phyloP scores from a whole-genome alignment of 495 filamentous ascomycete species.

The Neurospora sp. region DNA sequence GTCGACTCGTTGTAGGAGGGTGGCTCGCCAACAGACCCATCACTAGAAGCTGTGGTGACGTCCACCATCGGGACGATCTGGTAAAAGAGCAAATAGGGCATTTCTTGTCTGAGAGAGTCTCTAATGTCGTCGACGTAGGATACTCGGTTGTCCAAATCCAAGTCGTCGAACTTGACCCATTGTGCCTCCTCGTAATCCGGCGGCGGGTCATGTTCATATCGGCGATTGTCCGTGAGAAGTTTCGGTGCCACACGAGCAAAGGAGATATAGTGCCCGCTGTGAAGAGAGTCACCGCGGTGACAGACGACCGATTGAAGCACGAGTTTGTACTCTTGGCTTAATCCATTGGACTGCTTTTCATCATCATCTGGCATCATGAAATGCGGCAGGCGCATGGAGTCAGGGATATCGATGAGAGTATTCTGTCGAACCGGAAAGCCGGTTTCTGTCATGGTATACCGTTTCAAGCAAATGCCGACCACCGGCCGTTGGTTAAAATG shows the following conservation, averaged over 20 bases:
- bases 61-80: slow-evolving; percentile 82
- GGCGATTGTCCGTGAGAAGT: slow-evolving; percentile 42
- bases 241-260: slow-evolving; percentile 62
- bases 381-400: slow-evolving; percentile 77
- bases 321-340: slow-evolving; percentile 62
- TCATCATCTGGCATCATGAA: slow-evolving; percentile 75
- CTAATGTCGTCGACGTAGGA: slow-evolving; percentile 67
- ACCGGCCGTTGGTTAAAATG: slow-evolving; percentile 58
- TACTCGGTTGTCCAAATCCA: slow-evolving; percentile 53
- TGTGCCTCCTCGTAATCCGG: slow-evolving; percentile 49
- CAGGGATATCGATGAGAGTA: slow-evolving; percentile 83
- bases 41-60: slow-evolving; percentile 45
- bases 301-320: slow-evolving; percentile 83
- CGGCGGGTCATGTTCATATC: slow-evolving; percentile 39
- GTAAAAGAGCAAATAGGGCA: slow-evolving; percentile 90
- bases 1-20: slow-evolving; percentile 46
- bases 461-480: slow-evolving; percentile 83
- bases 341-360: slow-evolving; percentile 54
- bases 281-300: slow-evolving; percentile 78
- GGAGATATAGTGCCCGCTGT: slow-evolving; percentile 85
- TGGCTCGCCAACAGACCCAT: slow-evolving; percentile 39
- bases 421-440: slow-evolving; percentile 59
- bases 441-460: slow-evolving; percentile 66
- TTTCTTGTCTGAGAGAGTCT: slow-evolving; percentile 64
- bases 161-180: slow-evolving; percentile 90